Evolutionary conservation across 2,329 filamentous ascomycete genomes (phyloP).

Genomic region (Tolypocladium paradoxum): DNA sequence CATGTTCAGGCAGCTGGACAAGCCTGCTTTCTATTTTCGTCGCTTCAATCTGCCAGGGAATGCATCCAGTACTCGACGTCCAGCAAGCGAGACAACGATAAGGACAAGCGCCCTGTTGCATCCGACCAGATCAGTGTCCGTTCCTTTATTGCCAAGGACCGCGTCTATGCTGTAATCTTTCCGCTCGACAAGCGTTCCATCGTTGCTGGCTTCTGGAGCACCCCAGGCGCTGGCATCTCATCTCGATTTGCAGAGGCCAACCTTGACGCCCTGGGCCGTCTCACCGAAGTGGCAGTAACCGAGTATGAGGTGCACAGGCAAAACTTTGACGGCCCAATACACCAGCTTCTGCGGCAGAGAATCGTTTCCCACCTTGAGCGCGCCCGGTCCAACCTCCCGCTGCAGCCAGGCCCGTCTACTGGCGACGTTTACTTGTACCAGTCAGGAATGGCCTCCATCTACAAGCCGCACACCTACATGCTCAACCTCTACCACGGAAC

Average conservation of each 20-base stretch:
- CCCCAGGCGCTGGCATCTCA: constrained; percentile 26
- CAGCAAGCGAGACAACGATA: constrained; percentile 1
- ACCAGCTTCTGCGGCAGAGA: background rate
- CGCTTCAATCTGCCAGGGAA: constrained; percentile 2
- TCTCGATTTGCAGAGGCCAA: constrained; percentile 26
- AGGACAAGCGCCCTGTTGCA: background rate
- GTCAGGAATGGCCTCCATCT: constrained; percentile 38
- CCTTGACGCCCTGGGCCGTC: constrained; percentile 16
- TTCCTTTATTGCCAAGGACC: constrained; percentile 3
- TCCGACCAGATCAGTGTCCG: background rate
- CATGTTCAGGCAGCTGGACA: background rate
- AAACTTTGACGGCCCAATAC: background rate
- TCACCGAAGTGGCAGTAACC: constrained; percentile 3
- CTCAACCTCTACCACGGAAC: constrained; percentile 13
- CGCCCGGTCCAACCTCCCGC: background rate
- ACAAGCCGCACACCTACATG: constrained; percentile 23
- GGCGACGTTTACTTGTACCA: constrained; percentile 35
- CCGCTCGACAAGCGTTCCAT: constrained; percentile 18
- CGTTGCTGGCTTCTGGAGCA: constrained; percentile 27
- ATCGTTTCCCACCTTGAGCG: background rate
- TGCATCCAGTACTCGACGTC: constrained; percentile 3
- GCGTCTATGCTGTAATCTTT: constrained; percentile 16
- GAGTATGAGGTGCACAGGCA: background rate
- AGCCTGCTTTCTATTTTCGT: constrained; percentile 2
- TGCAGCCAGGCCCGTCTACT: constrained; percentile 15